Conservation (phyloP, 2,329 filamentous ascomycete genomes). For the Trichoderma sp. region DNA sequence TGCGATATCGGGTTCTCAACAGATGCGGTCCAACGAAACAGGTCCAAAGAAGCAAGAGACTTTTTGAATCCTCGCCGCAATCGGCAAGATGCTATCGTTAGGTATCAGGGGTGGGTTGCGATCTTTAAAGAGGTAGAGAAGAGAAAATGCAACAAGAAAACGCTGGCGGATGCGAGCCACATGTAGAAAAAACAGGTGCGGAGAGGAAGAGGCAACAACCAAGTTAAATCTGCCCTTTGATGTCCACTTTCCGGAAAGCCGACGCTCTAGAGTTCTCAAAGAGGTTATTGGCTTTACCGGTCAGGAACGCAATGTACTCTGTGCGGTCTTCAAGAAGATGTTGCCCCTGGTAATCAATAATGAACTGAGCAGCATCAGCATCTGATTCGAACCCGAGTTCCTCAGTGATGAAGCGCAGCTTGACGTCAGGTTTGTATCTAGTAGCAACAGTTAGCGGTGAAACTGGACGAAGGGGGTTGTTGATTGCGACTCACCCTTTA, state of each 20-base stretch:
- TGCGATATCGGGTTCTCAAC: not conserved
- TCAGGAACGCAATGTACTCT: slow-evolving; percentile 69
- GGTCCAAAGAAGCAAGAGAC: not conserved
- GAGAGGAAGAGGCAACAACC: slow-evolving; percentile 3
- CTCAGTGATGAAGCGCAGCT: slow-evolving; percentile 87
- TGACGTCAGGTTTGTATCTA: slow-evolving; percentile 90
- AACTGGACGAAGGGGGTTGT: not conserved
- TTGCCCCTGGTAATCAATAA: slow-evolving; percentile 75
- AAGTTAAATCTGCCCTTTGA: slow-evolving; percentile 89
- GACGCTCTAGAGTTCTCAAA: slow-evolving; percentile 72
- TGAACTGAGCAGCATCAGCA: slow-evolving; percentile 84
- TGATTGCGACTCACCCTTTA: slow-evolving; percentile 70
- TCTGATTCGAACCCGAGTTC: slow-evolving; percentile 95
- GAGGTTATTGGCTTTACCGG: slow-evolving; percentile 65
- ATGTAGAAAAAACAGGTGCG: not conserved
- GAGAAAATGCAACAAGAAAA: not conserved
- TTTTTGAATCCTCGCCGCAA: not conserved
- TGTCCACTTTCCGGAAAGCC: slow-evolving; percentile 86
- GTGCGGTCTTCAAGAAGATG: slow-evolving; percentile 73
- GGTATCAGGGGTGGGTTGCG: not conserved
- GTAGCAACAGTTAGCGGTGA: slow-evolving; percentile 42
- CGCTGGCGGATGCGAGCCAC: not conserved
- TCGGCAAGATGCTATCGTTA: slow-evolving; percentile 1
- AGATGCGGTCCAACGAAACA: not conserved
- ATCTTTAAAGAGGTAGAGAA: not conserved